Evolutionary conservation across 352 stramenopile genomes (phyloP).

Genomic region (Elongisporangium prolatum): DNA sequence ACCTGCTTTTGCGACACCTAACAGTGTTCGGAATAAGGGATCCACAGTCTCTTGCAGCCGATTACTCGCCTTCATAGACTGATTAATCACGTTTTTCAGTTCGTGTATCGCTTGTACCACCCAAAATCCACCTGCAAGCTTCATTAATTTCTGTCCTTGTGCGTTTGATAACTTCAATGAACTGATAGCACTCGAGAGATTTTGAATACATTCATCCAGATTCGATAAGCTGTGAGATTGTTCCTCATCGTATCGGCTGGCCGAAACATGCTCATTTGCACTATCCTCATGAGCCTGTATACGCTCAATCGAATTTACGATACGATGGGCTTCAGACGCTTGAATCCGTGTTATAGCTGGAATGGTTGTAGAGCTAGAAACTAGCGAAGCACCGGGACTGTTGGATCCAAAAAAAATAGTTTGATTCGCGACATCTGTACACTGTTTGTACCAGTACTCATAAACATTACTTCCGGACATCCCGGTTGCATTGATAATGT

Average conservation of each 20-base stretch:
- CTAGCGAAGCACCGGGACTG: neutral
- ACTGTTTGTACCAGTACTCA: conserved; percentile 34
- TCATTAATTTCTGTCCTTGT: conserved; percentile 47
- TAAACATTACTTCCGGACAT: conserved; percentile 34
- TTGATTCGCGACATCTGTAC: conserved; percentile 5
- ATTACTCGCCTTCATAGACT: too few species aligned
- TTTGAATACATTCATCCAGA: conserved; percentile 14
- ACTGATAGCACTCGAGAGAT: conserved; percentile 18
- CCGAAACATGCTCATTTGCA: neutral
- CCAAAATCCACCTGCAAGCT: conserved; percentile 41
- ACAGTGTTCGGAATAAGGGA: conserved; percentile 15
- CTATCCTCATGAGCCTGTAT: neutral
- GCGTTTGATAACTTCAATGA: conserved; percentile 56
- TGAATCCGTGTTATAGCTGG: neutral
- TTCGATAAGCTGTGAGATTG: neutral
- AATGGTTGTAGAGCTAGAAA: neutral
- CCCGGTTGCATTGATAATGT: conserved; percentile 17
- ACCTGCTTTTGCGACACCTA: conserved; percentile 16
- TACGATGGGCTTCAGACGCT: neutral
- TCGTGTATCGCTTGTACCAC: conserved; percentile 23
- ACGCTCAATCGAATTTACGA: neutral
- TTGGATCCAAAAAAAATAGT: neutral
- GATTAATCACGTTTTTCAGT: conserved; percentile 5
- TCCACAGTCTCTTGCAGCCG: too few species aligned
- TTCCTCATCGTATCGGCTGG: neutral